These are phyloP conservation scores for Nemophila menziesii DNA, from an alignment of 257 asterid genomes.

Conservation along the genomic window DNA sequence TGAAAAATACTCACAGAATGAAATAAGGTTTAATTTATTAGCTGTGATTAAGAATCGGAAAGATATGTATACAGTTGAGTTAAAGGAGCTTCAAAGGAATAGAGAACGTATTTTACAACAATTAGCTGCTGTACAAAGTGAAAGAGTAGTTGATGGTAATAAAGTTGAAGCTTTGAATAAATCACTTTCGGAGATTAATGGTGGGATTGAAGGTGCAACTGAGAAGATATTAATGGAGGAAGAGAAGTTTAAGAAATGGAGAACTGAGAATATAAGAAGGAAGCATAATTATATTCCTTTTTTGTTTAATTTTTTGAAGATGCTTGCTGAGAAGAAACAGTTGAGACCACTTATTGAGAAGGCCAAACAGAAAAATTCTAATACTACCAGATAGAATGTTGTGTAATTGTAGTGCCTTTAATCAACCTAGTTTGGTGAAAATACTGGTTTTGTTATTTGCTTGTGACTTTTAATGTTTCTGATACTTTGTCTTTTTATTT, in stretches of 20 bases:
- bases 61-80: conserved; percentile 73
- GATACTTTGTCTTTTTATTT: too few relatives aligned
- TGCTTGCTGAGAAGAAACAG: conserved; percentile 99
- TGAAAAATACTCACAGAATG: conserved; percentile 72
- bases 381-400: conserved; percentile 31
- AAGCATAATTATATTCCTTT: conserved; percentile 93
- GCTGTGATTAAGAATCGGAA: conserved; percentile 82
- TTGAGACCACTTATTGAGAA: conserved; percentile 94
- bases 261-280: conserved; percentile 70
- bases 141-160: conserved; percentile 56
- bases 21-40: conserved; percentile 84
- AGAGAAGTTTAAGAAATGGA: conserved; percentile 98
- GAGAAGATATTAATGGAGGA: conserved; percentile 94
- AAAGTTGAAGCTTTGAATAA: conserved; percentile 51
- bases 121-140: conserved; percentile 57
- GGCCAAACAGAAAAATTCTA: conserved; percentile 76
- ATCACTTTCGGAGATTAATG: conserved; percentile 54
- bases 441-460: conserved; percentile 7
- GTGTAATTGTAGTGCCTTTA: conserved; percentile 10
- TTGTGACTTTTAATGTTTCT: too few relatives aligned
- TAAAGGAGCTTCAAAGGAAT: conserved; percentile 85
- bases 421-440: conserved; percentile 4
- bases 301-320: conserved; percentile 88
- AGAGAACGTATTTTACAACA: conserved; percentile 74
- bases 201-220: conserved; percentile 73